Evolutionary conservation across 2,329 filamentous ascomycete genomes (phyloP).

Genomic region (Diaporthe destruens): DNA sequence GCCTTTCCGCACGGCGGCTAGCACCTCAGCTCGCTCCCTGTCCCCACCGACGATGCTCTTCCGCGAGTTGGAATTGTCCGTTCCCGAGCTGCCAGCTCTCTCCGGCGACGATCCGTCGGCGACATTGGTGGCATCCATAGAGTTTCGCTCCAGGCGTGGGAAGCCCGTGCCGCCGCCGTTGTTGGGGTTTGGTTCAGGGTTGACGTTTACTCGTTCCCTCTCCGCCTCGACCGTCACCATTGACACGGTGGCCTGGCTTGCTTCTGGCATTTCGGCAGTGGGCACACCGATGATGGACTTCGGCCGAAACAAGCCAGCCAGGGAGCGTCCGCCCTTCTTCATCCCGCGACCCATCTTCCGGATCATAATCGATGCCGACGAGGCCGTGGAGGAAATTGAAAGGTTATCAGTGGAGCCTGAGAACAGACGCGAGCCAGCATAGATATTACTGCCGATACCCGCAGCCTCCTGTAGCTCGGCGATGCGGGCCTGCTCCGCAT

Average conservation of each 20-base stretch:
- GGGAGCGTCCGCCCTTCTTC: conserved; percentile 91
- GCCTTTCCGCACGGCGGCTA: conserved; percentile 93
- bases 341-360: conserved; percentile 99
- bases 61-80: conserved; percentile 73
- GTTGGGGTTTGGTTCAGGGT: conserved; percentile 75
- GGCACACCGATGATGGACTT: conserved; percentile 90
- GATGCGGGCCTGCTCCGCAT: conserved; percentile 92
- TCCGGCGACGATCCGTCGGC: conserved; percentile 59
- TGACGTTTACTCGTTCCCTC: conserved; percentile 84
- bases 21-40: conserved; percentile 88
- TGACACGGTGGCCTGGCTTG: conserved; percentile 86
- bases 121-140: conserved; percentile 73
- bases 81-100: conserved; percentile 67
- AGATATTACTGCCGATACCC: conserved; percentile 93
- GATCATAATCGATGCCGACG: conserved; percentile 92
- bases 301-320: conserved; percentile 93
- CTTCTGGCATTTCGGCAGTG: conserved; percentile 76
- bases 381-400: conserved; percentile 90
- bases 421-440: conserved; percentile 87
- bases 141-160: conserved; percentile 86
- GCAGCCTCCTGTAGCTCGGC: conserved; percentile 92
- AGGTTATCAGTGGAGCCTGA: conserved; percentile 94
- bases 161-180: conserved; percentile 81
- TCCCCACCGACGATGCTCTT: conserved; percentile 95
- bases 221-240: conserved; percentile 98